Conservation (phyloP, 2,329 filamentous ascomycete genomes). For the Coleophoma crateriformis region DNA sequence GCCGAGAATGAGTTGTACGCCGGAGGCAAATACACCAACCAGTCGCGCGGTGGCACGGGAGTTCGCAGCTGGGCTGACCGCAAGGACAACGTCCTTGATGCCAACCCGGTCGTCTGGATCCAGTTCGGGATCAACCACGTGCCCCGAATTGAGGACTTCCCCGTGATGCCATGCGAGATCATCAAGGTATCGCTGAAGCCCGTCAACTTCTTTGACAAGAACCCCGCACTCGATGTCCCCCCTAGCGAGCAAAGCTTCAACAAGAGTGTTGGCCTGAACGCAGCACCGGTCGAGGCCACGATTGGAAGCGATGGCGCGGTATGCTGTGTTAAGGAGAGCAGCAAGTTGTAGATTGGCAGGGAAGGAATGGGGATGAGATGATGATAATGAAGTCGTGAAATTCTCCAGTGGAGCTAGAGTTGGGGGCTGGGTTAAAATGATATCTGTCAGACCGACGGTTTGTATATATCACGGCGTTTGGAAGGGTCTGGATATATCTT, state of each 20-base stretch:
- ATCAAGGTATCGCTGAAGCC: slow-evolving; percentile 42
- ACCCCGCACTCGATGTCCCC: slow-evolving; percentile 45
- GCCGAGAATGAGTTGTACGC: slow-evolving; percentile 46
- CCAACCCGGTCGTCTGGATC: slow-evolving; percentile 52
- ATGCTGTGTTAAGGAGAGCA: slow-evolving; percentile 19
- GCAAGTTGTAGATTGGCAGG: slow-evolving; percentile 12
- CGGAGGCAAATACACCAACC: slow-evolving; percentile 50
- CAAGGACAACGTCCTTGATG: slow-evolving; percentile 41
- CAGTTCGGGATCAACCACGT: slow-evolving; percentile 59
- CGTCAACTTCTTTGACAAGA: slow-evolving; percentile 45
- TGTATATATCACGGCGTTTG: slow-evolving; percentile 4
- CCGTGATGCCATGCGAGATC: slow-evolving; percentile 61
- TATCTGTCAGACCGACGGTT: no score
- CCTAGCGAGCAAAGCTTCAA: slow-evolving; percentile 38
- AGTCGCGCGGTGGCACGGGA: slow-evolving; percentile 46
- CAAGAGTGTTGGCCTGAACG: slow-evolving; percentile 23
- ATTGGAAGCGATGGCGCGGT: slow-evolving; percentile 12
- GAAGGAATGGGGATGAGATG: background rate
- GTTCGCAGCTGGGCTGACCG: slow-evolving; percentile 48
- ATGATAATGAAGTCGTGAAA: background rate
- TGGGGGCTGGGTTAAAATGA: background rate
- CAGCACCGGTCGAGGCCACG: slow-evolving; percentile 11
- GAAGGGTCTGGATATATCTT: background rate
- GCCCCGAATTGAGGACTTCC: slow-evolving; percentile 60
- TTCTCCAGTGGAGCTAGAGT: background rate